Base-by-base conservation (phyloP, 2,329 filamentous ascomycete species). In the Arthroderma sp. region DNA sequence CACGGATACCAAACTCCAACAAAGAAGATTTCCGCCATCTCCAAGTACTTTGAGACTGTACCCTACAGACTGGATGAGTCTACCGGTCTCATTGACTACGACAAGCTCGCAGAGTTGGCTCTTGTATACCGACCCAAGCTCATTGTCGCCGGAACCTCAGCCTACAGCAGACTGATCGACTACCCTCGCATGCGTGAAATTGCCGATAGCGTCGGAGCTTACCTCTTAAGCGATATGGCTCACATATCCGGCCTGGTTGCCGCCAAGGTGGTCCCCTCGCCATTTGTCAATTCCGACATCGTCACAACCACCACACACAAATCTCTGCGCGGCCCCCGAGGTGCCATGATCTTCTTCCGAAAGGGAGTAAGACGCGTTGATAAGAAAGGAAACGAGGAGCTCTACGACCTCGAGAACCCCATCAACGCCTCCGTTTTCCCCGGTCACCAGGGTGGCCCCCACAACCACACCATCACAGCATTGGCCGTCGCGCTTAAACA, bases 391-490 rank as follows among this genome's bases (percentile, higher is more conserved):
- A 89, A 94, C 71, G 78, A 89, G 73, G 82, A 75, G 42, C 72
- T 88, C 58, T 98, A 95, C 65, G 87, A 98, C 60, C 78, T 98
- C 31, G 91, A 98, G 74, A 78, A 81, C 56, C 85, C 87, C 46
- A 98, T 98, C 75, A 98, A 98, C 74, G 88, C 93, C 67, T 96
- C 91, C 47, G 91, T 98, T 64, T 98, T 98, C 79, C 91, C 91
- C 46, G 91, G 91, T 50, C 91, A 98, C 73, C 91, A 98, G 72
- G 91, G 91, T 61, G 91, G 91, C 30, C 91, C 91, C 43, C 91
- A 98, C 77, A 98, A 98, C 75, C 91, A 98, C 78, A 98, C 91
- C 63, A 98, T 98, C 70, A 96, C 89, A 50, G 91, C 91, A 42
- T 77, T 98, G 51, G 81, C 91, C 32, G 91, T 98, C 47, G 91